A percentile compares a stretch with the other conserved stretches of the same genome.
Conservation (phyloP, 768 basidiomycete genomes). For the Boletus insuetus region DNA sequence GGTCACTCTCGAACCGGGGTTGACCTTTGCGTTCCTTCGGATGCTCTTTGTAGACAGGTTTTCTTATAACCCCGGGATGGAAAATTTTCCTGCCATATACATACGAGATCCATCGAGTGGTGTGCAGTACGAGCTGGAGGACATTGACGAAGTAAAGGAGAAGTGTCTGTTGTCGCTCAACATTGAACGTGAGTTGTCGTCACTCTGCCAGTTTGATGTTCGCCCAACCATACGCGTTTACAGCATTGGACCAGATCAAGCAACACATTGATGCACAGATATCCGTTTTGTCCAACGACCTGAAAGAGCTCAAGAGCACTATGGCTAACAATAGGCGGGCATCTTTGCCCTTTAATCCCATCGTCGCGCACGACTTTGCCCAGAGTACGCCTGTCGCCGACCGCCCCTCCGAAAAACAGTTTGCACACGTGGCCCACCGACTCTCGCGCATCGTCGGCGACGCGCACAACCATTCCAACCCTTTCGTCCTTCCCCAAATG, state of each 20-base stretch:
- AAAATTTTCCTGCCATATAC: constrained; percentile 94
- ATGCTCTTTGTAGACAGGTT: constrained; percentile 94
- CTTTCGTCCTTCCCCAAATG: constrained; percentile 53
- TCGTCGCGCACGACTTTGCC: constrained; percentile 53
- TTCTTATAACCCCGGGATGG: constrained; percentile 87
- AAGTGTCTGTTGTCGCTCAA: constrained; percentile 88
- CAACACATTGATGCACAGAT: constrained; percentile 96
- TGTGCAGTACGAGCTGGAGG: constrained; percentile 94
- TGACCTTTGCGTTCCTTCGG: constrained; percentile 72
- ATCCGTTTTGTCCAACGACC: constrained; percentile 75
- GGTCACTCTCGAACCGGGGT: constrained; percentile 62
- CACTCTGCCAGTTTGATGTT: constrained; percentile 1
- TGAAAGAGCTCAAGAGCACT: constrained; percentile 79
- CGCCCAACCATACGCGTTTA: constrained; percentile 5
- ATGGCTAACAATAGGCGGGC: constrained; percentile 57
- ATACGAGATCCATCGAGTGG: constrained; percentile 90
- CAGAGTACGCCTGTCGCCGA: constrained; percentile 63
- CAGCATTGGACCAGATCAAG: constrained; percentile 97
- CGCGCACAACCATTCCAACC: constrained; percentile 30
- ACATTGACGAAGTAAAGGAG: constrained; percentile 88
- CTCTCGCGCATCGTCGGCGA: constrained; percentile 67
- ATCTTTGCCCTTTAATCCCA: constrained; percentile 45
- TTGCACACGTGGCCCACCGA: constrained; percentile 68
- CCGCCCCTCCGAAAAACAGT: constrained; percentile 74
- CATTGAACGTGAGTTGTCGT: constrained; percentile 81